Conservation (phyloP, 495 filamentous ascomycete species). For the Penicillium argentinense region DNA sequence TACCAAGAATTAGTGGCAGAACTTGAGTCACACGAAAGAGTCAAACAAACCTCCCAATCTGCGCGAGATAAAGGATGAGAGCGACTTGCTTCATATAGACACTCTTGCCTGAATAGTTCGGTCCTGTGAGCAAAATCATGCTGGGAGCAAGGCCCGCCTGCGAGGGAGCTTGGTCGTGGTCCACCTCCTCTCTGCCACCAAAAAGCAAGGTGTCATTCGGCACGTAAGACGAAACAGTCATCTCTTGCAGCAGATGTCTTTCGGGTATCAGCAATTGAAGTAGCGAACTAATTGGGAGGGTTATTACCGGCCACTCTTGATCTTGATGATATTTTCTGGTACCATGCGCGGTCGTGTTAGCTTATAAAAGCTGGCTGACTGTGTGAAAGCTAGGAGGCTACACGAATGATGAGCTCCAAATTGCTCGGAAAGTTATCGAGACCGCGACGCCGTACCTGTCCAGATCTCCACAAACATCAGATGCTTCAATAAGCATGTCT, state of each 20-base stretch:
- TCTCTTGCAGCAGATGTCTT: slow-evolving; percentile 85
- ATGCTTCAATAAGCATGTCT: slow-evolving; percentile 61
- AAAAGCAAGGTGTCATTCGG: slow-evolving; percentile 73
- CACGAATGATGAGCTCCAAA: slow-evolving; percentile 9
- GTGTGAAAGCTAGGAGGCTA: slow-evolving; percentile 78
- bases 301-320: slow-evolving; percentile 72
- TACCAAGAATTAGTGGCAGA: slow-evolving; percentile 13
- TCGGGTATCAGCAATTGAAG: slow-evolving; percentile 14
- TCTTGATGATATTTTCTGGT: slow-evolving; percentile 68
- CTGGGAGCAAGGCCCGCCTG: slow-evolving; percentile 48
- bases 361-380: slow-evolving; percentile 74
- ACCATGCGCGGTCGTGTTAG: slow-evolving; percentile 71
- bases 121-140: slow-evolving; percentile 84
- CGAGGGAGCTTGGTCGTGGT: not conserved
- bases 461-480: slow-evolving; percentile 80
- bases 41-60: slow-evolving; percentile 66
- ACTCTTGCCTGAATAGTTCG: slow-evolving; percentile 96
- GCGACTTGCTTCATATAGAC: slow-evolving; percentile 93
- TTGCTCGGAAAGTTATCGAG: not conserved
- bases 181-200: slow-evolving; percentile 49
- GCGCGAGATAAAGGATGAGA: slow-evolving; percentile 90
- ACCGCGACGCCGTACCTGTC: slow-evolving; percentile 55
- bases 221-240: slow-evolving; percentile 82
- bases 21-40: not conserved
- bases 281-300: not conserved